Evolutionary conservation across 176 grass and related monocot species (phyloP).

Genomic region (Panicum miliaceum): DNA sequence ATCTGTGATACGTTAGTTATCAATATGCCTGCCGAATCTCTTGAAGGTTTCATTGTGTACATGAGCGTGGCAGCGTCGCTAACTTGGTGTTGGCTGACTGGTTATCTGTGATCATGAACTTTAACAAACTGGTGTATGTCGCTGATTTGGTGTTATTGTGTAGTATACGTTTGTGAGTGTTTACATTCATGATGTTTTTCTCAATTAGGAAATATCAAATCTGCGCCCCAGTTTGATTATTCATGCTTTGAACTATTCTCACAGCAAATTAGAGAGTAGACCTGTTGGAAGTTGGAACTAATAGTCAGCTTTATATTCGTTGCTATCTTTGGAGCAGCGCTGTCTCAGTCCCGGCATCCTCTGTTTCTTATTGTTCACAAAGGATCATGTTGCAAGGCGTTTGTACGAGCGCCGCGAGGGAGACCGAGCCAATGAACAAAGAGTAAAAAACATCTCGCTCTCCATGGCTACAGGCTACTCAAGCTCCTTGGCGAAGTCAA

Average conservation of each 20-base stretch:
- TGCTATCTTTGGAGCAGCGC: too few species aligned
- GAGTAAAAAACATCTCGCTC: not conserved
- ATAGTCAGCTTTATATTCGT: not conserved
- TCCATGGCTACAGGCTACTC: slow-evolving; percentile 53
- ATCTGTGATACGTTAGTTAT: too few species aligned
- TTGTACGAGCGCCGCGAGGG: too few species aligned
- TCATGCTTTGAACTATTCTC: not conserved
- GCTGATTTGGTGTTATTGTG: too few species aligned
- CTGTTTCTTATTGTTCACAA: not conserved
- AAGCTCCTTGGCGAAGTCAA: slow-evolving; percentile 75
- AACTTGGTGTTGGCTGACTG: too few species aligned
- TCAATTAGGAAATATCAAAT: not conserved
- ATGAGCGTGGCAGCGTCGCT: too few species aligned
- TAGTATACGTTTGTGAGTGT: too few species aligned
- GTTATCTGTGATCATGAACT: too few species aligned
- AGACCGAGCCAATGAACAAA: not conserved
- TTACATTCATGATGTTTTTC: not conserved
- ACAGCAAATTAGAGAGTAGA: not conserved
- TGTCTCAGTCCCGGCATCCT: not conserved
- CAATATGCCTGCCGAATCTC: too few species aligned
- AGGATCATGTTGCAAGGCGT: not conserved
- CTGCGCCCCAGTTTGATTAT: not conserved
- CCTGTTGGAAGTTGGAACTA: not conserved
- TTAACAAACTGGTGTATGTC: too few species aligned
- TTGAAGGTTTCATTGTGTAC: too few species aligned